Conservation (phyloP, 2,329 filamentous ascomycete genomes). For the Ceratocystis harringtonii region DNA sequence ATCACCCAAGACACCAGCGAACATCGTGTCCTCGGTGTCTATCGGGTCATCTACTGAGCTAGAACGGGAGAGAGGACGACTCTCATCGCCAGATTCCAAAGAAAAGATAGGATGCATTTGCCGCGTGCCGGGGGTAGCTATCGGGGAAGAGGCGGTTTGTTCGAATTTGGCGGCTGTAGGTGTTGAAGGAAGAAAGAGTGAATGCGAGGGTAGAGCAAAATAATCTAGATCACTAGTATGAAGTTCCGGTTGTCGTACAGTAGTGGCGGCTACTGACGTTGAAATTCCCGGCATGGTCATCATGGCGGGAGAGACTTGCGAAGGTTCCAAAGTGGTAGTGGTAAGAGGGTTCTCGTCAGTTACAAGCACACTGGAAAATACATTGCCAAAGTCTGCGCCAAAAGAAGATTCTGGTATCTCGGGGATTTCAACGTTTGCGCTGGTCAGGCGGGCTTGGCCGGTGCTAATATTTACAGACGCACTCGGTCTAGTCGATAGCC, state of each 20-base stretch:
- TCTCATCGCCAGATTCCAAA: neutral
- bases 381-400: neutral
- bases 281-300: neutral
- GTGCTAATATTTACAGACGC: neutral
- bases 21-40: conserved; percentile 12
- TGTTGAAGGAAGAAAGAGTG: neutral
- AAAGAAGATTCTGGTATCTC: conserved; percentile 8
- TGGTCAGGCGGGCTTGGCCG: neutral
- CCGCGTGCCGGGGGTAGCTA: neutral
- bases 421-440: neutral
- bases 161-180: neutral
- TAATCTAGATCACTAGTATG: neutral
- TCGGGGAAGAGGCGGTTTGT: neutral
- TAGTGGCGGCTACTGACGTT: neutral
- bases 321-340: neutral
- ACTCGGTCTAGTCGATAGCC: neutral
- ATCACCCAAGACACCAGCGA: conserved; percentile 15
- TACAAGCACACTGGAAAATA: neutral
- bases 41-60: neutral
- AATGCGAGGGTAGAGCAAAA: neutral
- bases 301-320: neutral
- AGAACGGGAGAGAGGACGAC: conserved; percentile 5
- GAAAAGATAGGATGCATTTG: conserved; percentile 8
- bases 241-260: neutral
- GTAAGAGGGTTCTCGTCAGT: neutral